Evolutionary conservation across 768 basidiomycete species (phyloP).

Genomic region (Mycena alexandri): DNA sequence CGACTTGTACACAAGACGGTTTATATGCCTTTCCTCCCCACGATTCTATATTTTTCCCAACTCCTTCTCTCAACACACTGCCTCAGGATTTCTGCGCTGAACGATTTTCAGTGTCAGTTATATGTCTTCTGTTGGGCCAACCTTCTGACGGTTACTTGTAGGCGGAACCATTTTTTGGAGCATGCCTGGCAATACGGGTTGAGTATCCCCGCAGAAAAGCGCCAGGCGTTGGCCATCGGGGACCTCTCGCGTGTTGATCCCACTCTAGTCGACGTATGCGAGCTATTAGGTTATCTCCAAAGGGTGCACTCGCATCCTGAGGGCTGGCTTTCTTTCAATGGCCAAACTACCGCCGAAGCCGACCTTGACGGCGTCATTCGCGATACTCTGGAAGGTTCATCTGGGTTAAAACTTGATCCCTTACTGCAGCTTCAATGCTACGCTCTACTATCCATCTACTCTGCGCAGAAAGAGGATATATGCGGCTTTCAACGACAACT

Average conservation of each 20-base stretch:
- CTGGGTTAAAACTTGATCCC: conserved; percentile 9
- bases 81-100: neutral
- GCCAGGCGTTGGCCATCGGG: conserved; percentile 22
- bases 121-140: neutral
- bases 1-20: neutral
- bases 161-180: conserved; percentile 23
- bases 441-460: conserved; percentile 20
- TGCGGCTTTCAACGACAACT: conserved; percentile 17
- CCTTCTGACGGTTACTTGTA: neutral
- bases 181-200: conserved; percentile 35
- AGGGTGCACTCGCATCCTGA: conserved; percentile 19
- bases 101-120: conserved; percentile 5
- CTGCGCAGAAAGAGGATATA: conserved; percentile 31
- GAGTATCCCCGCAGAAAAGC: conserved; percentile 20
- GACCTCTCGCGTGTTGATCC: conserved; percentile 26
- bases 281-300: conserved; percentile 26
- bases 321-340: conserved; percentile 12
- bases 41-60: conserved; percentile 2
- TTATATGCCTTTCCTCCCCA: conserved; percentile 6
- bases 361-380: conserved; percentile 17
- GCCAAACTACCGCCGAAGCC: conserved; percentile 22
- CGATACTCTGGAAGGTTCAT: conserved; percentile 5
- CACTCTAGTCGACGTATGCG: conserved; percentile 19
- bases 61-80: neutral
- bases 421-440: conserved; percentile 24